These are phyloP conservation scores for Iberis pinnata DNA, from an alignment of 345 rosid genomes.

Conservation along the genomic window DNA sequence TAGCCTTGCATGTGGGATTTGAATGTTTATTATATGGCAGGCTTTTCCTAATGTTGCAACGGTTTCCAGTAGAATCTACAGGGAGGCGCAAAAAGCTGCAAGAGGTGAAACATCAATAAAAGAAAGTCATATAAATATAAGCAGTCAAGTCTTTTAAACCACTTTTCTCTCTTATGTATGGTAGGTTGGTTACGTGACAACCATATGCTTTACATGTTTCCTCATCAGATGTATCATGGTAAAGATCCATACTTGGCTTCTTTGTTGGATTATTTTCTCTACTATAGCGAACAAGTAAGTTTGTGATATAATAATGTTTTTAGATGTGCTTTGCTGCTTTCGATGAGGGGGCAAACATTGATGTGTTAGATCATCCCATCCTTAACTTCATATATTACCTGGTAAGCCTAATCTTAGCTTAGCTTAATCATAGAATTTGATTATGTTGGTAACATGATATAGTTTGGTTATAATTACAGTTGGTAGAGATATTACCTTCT, in stretches of 20 bases:
- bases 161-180: constrained; percentile 17
- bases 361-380: constrained; percentile 76
- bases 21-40: constrained; percentile 39
- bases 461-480: constrained; percentile 33
- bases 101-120: constrained; percentile 45
- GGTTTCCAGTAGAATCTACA: constrained; percentile 92
- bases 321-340: constrained; percentile 86
- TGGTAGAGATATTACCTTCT: constrained; percentile 88
- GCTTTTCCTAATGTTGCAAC: constrained; percentile 86
- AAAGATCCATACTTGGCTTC: constrained; percentile 25
- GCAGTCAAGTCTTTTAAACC: not conserved
- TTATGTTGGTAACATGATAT: too few relatives aligned
- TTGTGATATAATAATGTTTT: constrained; percentile 14
- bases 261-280: constrained; percentile 6
- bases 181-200: constrained; percentile 94
- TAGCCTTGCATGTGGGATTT: not conserved
- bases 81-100: constrained; percentile 88
- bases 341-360: constrained; percentile 67
- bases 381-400: constrained; percentile 75
- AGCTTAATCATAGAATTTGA: constrained; percentile 7
- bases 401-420: constrained; percentile 47
- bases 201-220: constrained; percentile 87
- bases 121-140: not conserved
- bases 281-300: not conserved
- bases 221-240: constrained; percentile 86